phyloP scores from a whole-genome alignment of 2,329 filamentous ascomycete genomes.

The Aulographum hederae region DNA sequence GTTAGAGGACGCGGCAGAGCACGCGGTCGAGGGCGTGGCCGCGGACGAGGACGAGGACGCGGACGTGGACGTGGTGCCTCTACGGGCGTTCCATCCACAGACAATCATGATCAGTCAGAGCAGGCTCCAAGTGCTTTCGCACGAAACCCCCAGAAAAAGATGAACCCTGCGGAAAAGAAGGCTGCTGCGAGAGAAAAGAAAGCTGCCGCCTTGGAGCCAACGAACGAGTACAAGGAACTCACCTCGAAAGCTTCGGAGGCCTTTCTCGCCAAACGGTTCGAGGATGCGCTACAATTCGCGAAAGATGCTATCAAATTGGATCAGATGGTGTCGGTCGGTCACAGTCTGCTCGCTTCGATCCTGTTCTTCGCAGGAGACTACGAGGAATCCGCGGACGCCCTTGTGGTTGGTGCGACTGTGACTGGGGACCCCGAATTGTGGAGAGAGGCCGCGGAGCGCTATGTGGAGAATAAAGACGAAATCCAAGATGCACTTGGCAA shows the following conservation, averaged over 20 bases:
- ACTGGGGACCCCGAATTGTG: slow-evolving; percentile 37
- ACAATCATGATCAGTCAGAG: neutral
- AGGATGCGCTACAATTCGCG: slow-evolving; percentile 35
- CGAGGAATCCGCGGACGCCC: slow-evolving; percentile 34
- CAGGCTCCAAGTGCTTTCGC: neutral
- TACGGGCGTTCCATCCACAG: neutral
- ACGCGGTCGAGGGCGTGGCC: neutral
- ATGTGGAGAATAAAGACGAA: slow-evolving; percentile 23
- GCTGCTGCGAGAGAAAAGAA: neutral
- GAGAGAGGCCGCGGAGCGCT: slow-evolving; percentile 35
- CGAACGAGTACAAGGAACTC: slow-evolving; percentile 44
- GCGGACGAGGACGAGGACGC: neutral
- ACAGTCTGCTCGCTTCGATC: slow-evolving; percentile 41
- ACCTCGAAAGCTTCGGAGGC: slow-evolving; percentile 49
- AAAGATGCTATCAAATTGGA: slow-evolving; percentile 34
- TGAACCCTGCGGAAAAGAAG: too few species aligned
- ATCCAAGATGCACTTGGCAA: slow-evolving; percentile 28
- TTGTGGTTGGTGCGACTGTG: slow-evolving; percentile 40
- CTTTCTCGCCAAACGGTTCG: slow-evolving; percentile 44
- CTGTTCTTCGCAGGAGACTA: slow-evolving; percentile 36
- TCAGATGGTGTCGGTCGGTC: slow-evolving; percentile 43
- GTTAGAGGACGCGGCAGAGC: neutral
- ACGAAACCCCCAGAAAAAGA: too few species aligned
- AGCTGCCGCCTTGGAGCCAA: neutral
- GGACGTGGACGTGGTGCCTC: neutral